These are phyloP conservation scores for Aspergillus fischeri DNA, from an alignment of 2,329 filamentous ascomycete genomes.

Conservation along the genomic window DNA sequence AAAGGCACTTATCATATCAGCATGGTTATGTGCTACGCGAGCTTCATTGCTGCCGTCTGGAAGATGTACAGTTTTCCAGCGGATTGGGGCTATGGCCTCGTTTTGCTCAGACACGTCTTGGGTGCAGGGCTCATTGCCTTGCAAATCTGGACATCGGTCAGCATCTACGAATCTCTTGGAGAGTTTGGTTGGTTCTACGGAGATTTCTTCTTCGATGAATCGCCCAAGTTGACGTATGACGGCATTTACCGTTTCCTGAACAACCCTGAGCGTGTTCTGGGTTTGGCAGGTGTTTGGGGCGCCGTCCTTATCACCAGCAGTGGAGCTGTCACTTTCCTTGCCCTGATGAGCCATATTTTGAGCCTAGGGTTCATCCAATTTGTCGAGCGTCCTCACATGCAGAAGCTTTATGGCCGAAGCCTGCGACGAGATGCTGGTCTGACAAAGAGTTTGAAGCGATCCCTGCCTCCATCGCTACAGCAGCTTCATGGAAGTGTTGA, in stretches of 20 bases:
- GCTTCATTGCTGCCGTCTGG: slow-evolving; percentile 87
- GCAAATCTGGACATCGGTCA: slow-evolving; percentile 87
- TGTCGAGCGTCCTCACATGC: slow-evolving; percentile 95
- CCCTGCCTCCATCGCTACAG: slow-evolving; percentile 76
- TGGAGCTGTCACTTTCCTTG: slow-evolving; percentile 77
- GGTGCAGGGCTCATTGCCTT: slow-evolving; percentile 76
- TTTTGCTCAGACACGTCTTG: slow-evolving; percentile 79
- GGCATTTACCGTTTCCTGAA: slow-evolving; percentile 98
- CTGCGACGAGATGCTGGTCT: slow-evolving; percentile 84
- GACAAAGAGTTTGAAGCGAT: slow-evolving; percentile 83
- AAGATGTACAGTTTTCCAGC: slow-evolving; percentile 89
- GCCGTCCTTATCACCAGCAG: slow-evolving; percentile 91
- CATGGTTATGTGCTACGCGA: slow-evolving; percentile 83
- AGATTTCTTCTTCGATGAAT: slow-evolving; percentile 94
- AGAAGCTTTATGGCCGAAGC: slow-evolving; percentile 86
- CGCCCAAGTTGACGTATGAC: slow-evolving; percentile 85
- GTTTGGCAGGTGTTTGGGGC: slow-evolving; percentile 92
- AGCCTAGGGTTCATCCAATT: slow-evolving; percentile 86
- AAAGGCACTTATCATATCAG: slow-evolving; percentile 93
- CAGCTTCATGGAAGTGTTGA: slow-evolving; percentile 84
- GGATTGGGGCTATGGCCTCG: slow-evolving; percentile 84
- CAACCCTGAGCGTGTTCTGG: slow-evolving; percentile 92
- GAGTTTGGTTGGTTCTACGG: slow-evolving; percentile 99
- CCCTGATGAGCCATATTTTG: slow-evolving; percentile 77
- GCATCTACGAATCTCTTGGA: slow-evolving; percentile 90